Evolutionary conservation across 306 rosid genomes (phyloP).

Genomic region (Cercis canadensis): DNA sequence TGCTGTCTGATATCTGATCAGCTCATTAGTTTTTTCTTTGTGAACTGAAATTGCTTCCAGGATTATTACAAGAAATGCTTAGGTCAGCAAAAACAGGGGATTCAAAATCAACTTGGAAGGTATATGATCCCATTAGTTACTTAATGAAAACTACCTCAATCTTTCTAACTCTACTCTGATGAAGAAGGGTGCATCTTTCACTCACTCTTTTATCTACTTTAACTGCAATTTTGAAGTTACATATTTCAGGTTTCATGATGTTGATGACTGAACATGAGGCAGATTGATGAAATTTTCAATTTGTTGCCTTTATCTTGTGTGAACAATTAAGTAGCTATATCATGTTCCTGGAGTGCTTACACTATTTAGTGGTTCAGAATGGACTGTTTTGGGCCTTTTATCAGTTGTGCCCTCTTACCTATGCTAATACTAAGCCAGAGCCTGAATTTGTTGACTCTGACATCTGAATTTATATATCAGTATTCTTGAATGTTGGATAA

Average conservation of each 20-base stretch:
- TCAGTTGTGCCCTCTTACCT: slow-evolving; percentile 20
- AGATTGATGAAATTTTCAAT: slow-evolving; percentile 1
- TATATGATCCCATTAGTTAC: slow-evolving; percentile 39
- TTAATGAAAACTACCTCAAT: neutral
- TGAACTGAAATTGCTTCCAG: slow-evolving; percentile 48
- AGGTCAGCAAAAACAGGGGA: slow-evolving; percentile 83
- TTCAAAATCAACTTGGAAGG: slow-evolving; percentile 96
- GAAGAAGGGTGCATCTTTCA: neutral
- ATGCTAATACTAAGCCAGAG: slow-evolving; percentile 6
- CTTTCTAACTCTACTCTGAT: slow-evolving; percentile 27
- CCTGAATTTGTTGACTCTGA: slow-evolving; percentile 14
- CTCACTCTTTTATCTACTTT: slow-evolving; percentile 28
- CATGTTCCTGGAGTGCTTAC: slow-evolving; percentile 15
- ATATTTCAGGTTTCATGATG: slow-evolving; percentile 9
- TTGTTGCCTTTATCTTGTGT: neutral
- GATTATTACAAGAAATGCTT: slow-evolving; percentile 90
- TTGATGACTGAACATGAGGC: slow-evolving; percentile 24
- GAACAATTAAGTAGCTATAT: neutral
- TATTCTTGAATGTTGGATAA: neutral
- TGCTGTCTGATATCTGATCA: slow-evolving; percentile 11
- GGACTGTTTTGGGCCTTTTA: slow-evolving; percentile 10
- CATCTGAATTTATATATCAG: neutral
- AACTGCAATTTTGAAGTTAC: slow-evolving; percentile 9
- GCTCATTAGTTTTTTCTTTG: slow-evolving; percentile 17
- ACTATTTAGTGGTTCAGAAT: slow-evolving; percentile 14